phyloP scores from a whole-genome alignment of 2,329 filamentous ascomycete species.

The Macrophomina pseudophaseolina region DNA sequence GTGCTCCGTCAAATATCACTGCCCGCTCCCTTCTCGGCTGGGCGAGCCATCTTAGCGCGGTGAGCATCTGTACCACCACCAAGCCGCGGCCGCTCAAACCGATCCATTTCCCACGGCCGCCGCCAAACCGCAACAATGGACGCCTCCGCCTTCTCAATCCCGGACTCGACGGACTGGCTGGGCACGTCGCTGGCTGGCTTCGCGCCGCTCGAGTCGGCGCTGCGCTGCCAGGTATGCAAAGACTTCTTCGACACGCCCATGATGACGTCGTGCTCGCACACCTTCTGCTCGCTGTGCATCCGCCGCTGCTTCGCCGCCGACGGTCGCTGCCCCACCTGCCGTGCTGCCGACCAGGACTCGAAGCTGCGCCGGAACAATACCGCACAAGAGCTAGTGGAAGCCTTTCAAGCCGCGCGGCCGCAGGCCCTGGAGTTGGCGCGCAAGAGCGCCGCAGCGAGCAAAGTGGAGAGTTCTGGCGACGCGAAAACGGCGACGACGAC shows the following conservation, averaged over 20 bases:
- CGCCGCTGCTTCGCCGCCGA: slow-evolving; percentile 81
- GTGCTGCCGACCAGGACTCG: slow-evolving; percentile 77
- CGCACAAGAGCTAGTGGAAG: slow-evolving; percentile 81
- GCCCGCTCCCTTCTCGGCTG: background rate
- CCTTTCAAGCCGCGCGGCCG: slow-evolving; percentile 71
- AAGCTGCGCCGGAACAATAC: slow-evolving; percentile 85
- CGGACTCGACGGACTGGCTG: slow-evolving; percentile 85
- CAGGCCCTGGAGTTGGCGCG: slow-evolving; percentile 67
- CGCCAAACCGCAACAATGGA: background rate
- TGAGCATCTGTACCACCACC: background rate
- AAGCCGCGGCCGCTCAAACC: background rate
- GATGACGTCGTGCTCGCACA: slow-evolving; percentile 92
- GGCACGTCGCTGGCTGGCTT: slow-evolving; percentile 70
- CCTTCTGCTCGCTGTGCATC: slow-evolving; percentile 96
- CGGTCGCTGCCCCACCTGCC: slow-evolving; percentile 86
- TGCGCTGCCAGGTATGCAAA: slow-evolving; percentile 97
- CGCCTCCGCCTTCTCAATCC: background rate
- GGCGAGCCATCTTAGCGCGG: background rate
- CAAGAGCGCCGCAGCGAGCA: slow-evolving; percentile 38
- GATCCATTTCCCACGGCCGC: background rate
- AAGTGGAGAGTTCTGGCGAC: slow-evolving; percentile 33
- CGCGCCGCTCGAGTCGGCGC: slow-evolving; percentile 75
- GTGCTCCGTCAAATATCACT: too few species aligned
- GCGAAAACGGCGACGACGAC: slow-evolving; percentile 30
- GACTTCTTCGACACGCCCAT: slow-evolving; percentile 96